Evolutionary conservation across 768 basidiomycete species (phyloP), one percentile per base, ranked within the genome.

Genomic region (Trametes cinnabarina): DNA sequence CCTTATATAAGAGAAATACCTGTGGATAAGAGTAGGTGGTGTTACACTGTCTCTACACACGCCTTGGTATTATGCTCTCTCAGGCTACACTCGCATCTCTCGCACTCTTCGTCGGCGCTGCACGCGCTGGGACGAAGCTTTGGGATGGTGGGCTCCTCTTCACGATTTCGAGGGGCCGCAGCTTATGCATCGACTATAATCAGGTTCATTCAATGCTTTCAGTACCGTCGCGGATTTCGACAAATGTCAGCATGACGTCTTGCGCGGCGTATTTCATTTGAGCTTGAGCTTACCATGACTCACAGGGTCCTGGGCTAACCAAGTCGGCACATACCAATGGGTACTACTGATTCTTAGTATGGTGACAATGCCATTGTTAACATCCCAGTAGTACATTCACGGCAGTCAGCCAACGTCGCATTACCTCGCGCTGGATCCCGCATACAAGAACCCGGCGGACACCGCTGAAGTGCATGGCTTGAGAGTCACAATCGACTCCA

Each of bases 301-400:
- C 61, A 3, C 42, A 82, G 82, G 82, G 82, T 80, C 80, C 26
- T 84, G 80, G 80, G 70, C 79, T 7, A 78, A 75, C 68, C 70
- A 81, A 72, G 79, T 82, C 37, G 82, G 81, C 25, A 66, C 73
- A 35, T 84, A 81, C 66, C 83, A 84, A 75, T 85, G 84, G 81
- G 79, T 80, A 65, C 3, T 22, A 37, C 20, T 15, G 8, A 32
- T 15, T 39, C 37, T 39, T 39, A 32, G 15, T 6, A 17, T 6
- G 14, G 3, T 5, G n/a, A 10, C 3, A 30, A 9, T 15, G 50
- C 30, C 30, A 12, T 32, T 32, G 7, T 12, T 37, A n/a, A 49
- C 32, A 15, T 25, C 1, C 19, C 14, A 7, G 37, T 40, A 70
- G 71, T 76, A 76, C 68, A 86, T 86, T 65, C 82, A 86, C 57